Percentiles rank a stretch among this genome's conserved stretches.
phyloP scores from a whole-genome alignment of 352 stramenopile genomes.

The Pythium diclinum region DNA sequence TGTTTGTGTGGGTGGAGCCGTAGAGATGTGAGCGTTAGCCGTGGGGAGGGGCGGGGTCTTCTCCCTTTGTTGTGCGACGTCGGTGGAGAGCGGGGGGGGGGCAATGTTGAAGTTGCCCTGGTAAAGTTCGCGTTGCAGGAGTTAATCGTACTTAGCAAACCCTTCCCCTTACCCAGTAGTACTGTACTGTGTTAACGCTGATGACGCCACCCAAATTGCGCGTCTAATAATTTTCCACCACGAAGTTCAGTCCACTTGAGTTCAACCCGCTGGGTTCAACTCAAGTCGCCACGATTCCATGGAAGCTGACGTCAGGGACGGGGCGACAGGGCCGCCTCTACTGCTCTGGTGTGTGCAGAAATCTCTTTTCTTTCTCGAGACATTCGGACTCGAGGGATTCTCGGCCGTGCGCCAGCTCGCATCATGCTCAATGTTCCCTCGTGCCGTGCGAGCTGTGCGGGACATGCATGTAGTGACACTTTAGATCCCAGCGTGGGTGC shows the following conservation, averaged over 20 bases:
- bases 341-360: neutral
- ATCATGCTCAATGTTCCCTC: neutral
- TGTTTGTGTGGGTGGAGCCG: too few relatives aligned
- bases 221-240: neutral
- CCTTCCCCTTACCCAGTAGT: neutral
- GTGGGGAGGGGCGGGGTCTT: too few relatives aligned
- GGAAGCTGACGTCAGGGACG: constrained; percentile 1
- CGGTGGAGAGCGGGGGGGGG: too few relatives aligned
- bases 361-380: neutral
- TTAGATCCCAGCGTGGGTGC: neutral
- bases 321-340: neutral
- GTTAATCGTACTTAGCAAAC: neutral
- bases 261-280: constrained; percentile 6
- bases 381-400: neutral
- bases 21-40: too few relatives aligned
- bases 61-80: too few relatives aligned
- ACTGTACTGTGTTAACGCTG: neutral
- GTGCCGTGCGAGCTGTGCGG: neutral
- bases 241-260: constrained; percentile 5
- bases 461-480: neutral
- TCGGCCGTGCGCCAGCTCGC: too few relatives aligned
- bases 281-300: constrained; percentile 5
- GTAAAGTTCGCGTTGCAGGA: neutral
- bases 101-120: constrained; percentile 14
- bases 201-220: constrained; percentile 1